Base-by-base conservation (phyloP, 202 grass and related monocot genomes). In the Digitaria exilis region DNA sequence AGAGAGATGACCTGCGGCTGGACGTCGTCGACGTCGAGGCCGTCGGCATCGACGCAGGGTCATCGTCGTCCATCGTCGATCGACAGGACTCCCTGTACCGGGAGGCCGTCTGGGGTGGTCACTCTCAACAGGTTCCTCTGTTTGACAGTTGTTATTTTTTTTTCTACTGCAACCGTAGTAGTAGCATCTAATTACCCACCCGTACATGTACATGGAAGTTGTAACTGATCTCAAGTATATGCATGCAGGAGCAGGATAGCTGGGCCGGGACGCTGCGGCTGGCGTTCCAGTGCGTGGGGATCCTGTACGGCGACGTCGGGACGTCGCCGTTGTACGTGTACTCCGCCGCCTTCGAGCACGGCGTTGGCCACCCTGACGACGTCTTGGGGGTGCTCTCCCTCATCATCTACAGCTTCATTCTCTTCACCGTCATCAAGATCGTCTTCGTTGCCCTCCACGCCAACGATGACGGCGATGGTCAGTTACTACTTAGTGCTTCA, bases 241-340 rank as follows among this genome's bases (percentile, higher is more conserved):
- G 17, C 0, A 10, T n/a, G 30, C 65, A 81, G 79, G 70, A 75
- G 30, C 65, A 81, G 79, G 70, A 75, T n/a, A 21, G 82, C 39
- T 84, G 73, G 82, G 15, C 14, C 1, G 48, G 28, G 73, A 84
- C 82, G 63, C 29, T 68, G 28, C 13, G 7, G 61, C 69, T 90
- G 74, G 84, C 75, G 50, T 87, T 90, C 19, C 88, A 90, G 84
- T 83, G 84, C 88, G 55, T 90, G 9, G 88, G 88, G 0, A 69
- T 90, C 31, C 80, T 90, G 29, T 90, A 84, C 41, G 84, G 84
- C 5, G 84, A 90, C 73, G 26, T 87, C n/a, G 88, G 84, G 51
- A 90, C 88, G 18, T 87, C 88, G 61, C 84, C 88, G 9, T 9
- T 90, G 11, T 90, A 90, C 43, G 88, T 90, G 10, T 83, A 79